These are phyloP conservation scores for Starmerella geochares DNA, from an alignment of 805 yeast genomes.

Conservation along the genomic window DNA sequence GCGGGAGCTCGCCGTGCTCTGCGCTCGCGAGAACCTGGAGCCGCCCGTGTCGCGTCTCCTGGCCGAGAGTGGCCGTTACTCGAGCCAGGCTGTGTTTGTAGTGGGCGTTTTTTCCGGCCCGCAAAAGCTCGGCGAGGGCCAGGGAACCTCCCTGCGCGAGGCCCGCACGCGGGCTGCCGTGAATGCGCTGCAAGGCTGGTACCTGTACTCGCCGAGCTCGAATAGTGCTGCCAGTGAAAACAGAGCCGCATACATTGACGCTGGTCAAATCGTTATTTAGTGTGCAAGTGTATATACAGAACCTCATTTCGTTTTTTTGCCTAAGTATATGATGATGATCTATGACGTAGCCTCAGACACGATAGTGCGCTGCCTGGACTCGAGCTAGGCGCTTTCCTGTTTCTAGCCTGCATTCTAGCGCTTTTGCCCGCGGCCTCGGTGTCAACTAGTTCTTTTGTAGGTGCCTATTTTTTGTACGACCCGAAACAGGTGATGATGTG, in stretches of 20 bases:
- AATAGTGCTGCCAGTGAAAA: conserved; percentile 20
- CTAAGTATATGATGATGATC: neutral
- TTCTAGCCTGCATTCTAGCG: too few species aligned
- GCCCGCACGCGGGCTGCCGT: conserved; percentile 90
- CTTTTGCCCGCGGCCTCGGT: too few species aligned
- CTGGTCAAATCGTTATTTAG: conserved; percentile 26
- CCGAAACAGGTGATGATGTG: neutral
- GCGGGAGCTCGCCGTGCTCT: conserved; percentile 64
- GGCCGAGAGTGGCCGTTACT: conserved; percentile 86
- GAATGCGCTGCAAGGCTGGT: conserved; percentile 82
- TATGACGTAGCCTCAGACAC: too few species aligned
- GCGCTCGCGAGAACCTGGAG: conserved; percentile 63
- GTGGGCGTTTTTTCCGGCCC: conserved; percentile 85
- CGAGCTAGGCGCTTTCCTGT: too few species aligned
- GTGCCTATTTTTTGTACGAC: too few species aligned
- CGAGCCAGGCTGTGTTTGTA: conserved; percentile 73
- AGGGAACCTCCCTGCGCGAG: conserved; percentile 79
- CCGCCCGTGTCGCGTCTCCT: conserved; percentile 72
- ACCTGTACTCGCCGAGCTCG: conserved; percentile 65
- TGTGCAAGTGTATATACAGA: conserved; percentile 14
- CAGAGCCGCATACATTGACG: conserved; percentile 25
- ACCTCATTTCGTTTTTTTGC: neutral
- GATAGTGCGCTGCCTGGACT: too few species aligned
- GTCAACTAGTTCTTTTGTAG: too few species aligned
- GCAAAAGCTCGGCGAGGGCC: conserved; percentile 83